Conservation (phyloP, 1,284 basidiomycete genomes). For the Puccinia novopanici region DNA sequence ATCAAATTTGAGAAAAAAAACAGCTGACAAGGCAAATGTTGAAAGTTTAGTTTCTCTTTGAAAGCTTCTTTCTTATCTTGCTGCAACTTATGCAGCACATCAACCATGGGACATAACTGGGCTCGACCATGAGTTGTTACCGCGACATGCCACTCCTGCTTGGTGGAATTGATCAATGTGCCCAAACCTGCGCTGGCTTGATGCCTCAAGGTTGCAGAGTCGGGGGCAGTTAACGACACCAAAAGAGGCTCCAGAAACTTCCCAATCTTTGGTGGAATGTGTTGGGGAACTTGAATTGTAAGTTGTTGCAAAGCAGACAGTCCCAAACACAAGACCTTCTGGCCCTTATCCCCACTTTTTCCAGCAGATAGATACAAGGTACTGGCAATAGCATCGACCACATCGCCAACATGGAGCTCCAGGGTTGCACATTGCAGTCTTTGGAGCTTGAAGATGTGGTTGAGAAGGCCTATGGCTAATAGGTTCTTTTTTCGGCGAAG, state of each 20-base stretch:
- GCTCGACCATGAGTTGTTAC: not conserved
- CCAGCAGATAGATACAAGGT: conserved; percentile 45
- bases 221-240: conserved; percentile 26
- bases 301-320: conserved; percentile 34
- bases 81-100: not conserved
- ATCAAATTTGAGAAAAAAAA: not conserved
- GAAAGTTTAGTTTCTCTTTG: conserved; percentile 44
- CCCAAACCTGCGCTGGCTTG: conserved; percentile 33
- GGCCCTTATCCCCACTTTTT: conserved; percentile 44
- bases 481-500: conserved; percentile 47
- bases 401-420: conserved; percentile 6
- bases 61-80: conserved; percentile 38
- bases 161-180: conserved; percentile 37
- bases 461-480: conserved; percentile 27
- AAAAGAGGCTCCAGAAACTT: conserved; percentile 39
- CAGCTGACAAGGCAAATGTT: conserved; percentile 23
- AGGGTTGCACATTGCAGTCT: not conserved
- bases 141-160: conserved; percentile 24
- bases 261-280: conserved; percentile 13
- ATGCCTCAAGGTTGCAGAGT: conserved; percentile 29
- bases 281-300: conserved; percentile 32
- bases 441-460: conserved; percentile 44
- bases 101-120: not conserved
- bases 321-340: conserved; percentile 37
- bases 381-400: conserved; percentile 37